Base-by-base conservation (phyloP, 2,329 filamentous ascomycete species). In the Mollisiaceae sp. region DNA sequence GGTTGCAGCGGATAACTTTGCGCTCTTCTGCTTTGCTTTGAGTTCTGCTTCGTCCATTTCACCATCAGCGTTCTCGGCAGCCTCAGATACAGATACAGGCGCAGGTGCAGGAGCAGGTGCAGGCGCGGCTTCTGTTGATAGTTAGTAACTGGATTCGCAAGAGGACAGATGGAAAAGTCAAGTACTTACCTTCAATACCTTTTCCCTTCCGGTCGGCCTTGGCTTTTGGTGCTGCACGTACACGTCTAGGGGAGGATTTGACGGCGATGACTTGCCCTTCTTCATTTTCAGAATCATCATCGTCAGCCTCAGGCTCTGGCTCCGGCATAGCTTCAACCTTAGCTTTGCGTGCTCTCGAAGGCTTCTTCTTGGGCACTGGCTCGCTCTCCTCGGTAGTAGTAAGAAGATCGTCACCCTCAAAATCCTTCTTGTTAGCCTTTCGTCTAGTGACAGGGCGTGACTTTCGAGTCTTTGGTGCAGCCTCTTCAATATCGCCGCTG, bases 401-500 rank as follows among this genome's bases (percentile, higher is more conserved):
- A 32, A 32, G 27, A 32, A 32, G 27, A 41, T 54, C 50, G 24
- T 32, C 12, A 54, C 2, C 18, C 3, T 54, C 50, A 4, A 20
- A 4, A 3, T 32, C 50, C 15, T 35, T 22, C 24, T 54, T 54
- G 24, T 15, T 18, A 2, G 27, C 32, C 50, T 54, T 54, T 14
- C 50, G 15, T 54, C 50, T 32, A 8, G 50, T 54, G 6, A 27
- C 24, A 15, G 50, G 50, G 22, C 50, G 50, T 4, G 50, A 27
- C 27, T 54, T 54, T 24, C 50, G 50, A 18, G 50, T 32, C 9
- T 54, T 54, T 32, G 24, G 50, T 14, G 12, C 41, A 57, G 52
- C 43, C 4, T 60, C 43, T 32, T 52, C 67, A 82, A 15, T 60
- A 38, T 60, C 59, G 15, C 56, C 63, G 20, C 57, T 64, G 14